phyloP scores from a whole-genome alignment of 345 rosid species.

The Eucalyptus dawsonii region DNA sequence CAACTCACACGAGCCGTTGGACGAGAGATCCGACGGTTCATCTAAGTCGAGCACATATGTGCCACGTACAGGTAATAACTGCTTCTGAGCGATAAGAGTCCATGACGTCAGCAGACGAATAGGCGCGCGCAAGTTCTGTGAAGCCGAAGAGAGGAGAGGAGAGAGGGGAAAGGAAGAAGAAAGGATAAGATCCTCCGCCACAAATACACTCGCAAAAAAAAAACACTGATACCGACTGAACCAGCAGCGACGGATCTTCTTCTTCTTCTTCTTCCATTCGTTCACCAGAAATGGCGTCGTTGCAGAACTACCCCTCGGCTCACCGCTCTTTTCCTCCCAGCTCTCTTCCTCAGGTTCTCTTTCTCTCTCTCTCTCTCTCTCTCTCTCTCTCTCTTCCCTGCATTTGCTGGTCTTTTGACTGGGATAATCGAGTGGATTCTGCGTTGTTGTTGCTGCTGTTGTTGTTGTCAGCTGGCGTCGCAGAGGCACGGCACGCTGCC shows the following conservation, averaged over 20 bases:
- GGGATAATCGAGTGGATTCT: neutral
- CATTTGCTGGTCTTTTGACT: neutral
- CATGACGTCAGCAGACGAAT: neutral
- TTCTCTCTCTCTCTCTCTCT: neutral
- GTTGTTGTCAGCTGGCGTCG: neutral
- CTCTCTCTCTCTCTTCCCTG: neutral
- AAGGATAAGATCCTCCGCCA: slow-evolving; percentile 7
- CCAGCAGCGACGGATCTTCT: neutral
- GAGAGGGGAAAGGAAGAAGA: neutral
- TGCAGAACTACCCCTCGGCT: slow-evolving; percentile 42
- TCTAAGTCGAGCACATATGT: neutral
- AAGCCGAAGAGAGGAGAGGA: neutral
- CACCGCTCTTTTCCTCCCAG: slow-evolving; percentile 34
- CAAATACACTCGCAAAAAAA: neutral
- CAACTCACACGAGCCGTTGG: neutral
- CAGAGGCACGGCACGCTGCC: slow-evolving; percentile 23
- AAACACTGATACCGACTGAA: neutral
- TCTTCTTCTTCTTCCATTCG: neutral
- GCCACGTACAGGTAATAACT: neutral
- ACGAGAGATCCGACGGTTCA: neutral
- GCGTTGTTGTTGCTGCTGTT: neutral
- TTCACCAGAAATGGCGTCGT: slow-evolving; percentile 47
- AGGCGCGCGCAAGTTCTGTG: rapidly evolving
- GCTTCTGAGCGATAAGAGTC: neutral
- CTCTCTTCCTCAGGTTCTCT: slow-evolving; percentile 50